Evolutionary conservation across 108 stramenopile genomes (phyloP).

Genomic region (Fragilaria radians): DNA sequence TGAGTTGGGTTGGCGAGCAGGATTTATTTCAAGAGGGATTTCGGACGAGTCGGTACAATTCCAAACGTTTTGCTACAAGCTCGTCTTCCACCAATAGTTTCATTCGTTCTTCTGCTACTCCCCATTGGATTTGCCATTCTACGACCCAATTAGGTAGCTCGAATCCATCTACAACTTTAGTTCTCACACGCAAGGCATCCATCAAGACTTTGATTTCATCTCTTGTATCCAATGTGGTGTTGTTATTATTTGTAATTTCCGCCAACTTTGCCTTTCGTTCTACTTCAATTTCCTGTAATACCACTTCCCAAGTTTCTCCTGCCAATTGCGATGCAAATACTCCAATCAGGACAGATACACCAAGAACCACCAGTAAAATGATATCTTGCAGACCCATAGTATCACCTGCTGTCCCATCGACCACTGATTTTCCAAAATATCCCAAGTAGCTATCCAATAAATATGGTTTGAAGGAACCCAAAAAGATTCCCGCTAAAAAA

Average conservation of each 20-base stretch:
- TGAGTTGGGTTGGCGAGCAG: constrained; percentile 32
- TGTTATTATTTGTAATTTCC: constrained; percentile 2
- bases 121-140: constrained; percentile 55
- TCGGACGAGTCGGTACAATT: constrained; percentile 44
- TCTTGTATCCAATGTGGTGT: constrained; percentile 11
- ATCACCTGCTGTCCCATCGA: constrained; percentile 52
- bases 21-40: constrained; percentile 27
- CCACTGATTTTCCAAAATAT: constrained; percentile 68
- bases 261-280: constrained; percentile 39
- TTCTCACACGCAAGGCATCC: no score
- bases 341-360: constrained; percentile 77
- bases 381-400: constrained; percentile 50
- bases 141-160: constrained; percentile 56
- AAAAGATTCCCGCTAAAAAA: constrained; percentile 85
- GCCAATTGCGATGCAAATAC: constrained; percentile 80
- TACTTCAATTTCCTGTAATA: constrained; percentile 56
- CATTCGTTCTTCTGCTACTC: constrained; percentile 49
- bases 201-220: constrained; percentile 57
- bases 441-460: constrained; percentile 87
- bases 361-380: constrained; percentile 55
- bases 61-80: constrained; percentile 60
- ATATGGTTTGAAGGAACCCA: constrained; percentile 90
- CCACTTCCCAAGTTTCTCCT: constrained; percentile 79
- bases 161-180: no score
- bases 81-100: constrained; percentile 49